Conservation (phyloP, 371 early-diverging fungal genomes). For the Apophysomyces variabilis region DNA sequence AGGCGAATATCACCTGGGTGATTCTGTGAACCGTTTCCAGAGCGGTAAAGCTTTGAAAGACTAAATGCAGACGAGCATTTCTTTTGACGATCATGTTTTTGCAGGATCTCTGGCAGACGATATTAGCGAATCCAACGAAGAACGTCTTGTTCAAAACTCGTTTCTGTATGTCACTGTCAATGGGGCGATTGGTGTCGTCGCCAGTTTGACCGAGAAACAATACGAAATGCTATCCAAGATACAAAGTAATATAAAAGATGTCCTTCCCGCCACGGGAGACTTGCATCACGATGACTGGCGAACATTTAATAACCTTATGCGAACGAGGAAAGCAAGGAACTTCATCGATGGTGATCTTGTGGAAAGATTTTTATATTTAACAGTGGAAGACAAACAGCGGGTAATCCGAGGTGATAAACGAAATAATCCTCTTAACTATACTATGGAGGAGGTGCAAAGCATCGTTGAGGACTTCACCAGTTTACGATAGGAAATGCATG, state of each 20-base stretch:
- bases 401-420: constrained; percentile 16
- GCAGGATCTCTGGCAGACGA: constrained; percentile 64
- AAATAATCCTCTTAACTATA: not conserved
- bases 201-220: constrained; percentile 60
- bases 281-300: constrained; percentile 72
- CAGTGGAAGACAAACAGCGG: constrained; percentile 43
- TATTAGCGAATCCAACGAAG: constrained; percentile 31
- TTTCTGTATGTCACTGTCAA: constrained; percentile 78
- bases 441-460: constrained; percentile 13
- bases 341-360: constrained; percentile 92
- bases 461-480: constrained; percentile 12
- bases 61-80: too few species aligned
- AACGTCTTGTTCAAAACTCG: constrained; percentile 21
- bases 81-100: not conserved
- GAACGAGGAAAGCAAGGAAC: constrained; percentile 45
- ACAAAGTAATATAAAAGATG: constrained; percentile 64
- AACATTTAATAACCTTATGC: constrained; percentile 54
- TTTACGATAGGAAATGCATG: not conserved
- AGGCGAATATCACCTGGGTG: constrained; percentile 84
- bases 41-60: constrained; percentile 46
- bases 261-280: constrained; percentile 61
- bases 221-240: constrained; percentile 65
- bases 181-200: constrained; percentile 82
- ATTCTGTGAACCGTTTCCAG: constrained; percentile 77
- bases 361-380: constrained; percentile 73